phyloP scores from a whole-genome alignment of 179 eudicot genomes.

The Beta corolliflora region DNA sequence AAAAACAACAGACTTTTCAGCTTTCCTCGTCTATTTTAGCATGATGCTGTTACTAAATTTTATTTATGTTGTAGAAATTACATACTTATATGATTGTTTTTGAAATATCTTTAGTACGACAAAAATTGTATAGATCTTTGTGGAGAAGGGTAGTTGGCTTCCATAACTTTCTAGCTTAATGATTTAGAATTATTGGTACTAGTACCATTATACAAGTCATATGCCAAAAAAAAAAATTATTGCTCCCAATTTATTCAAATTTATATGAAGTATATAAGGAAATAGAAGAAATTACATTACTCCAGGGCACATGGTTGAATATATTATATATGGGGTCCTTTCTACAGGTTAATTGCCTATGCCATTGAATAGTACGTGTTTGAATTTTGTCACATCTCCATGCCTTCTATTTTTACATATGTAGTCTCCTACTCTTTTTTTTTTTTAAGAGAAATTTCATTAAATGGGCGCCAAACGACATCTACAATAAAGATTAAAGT shows the following conservation, averaged over 20 bases:
- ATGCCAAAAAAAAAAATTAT: no score
- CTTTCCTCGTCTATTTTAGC: background rate
- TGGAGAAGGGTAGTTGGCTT: conserved; percentile 26
- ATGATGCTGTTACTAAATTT: background rate
- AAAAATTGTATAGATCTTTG: background rate
- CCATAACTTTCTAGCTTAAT: conserved; percentile 6
- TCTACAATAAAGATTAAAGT: no score
- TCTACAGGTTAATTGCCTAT: background rate
- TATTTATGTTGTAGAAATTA: background rate
- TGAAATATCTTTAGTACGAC: background rate
- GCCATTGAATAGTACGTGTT: background rate
- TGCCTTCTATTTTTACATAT: background rate
- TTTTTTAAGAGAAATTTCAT: no score
- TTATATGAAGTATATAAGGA: no score
- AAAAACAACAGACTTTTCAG: background rate
- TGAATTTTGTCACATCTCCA: background rate
- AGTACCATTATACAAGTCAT: background rate
- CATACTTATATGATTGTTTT: background rate
- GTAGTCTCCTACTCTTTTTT: no score
- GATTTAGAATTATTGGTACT: background rate
- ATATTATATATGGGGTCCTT: no score
- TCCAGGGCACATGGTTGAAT: no score
- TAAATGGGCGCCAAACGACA: no score
- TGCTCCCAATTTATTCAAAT: no score
- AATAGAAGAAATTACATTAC: no score